These are phyloP conservation scores for Tetracentron sinense DNA, from an alignment of 164 flowering plant genomes.

Conservation along the genomic window DNA sequence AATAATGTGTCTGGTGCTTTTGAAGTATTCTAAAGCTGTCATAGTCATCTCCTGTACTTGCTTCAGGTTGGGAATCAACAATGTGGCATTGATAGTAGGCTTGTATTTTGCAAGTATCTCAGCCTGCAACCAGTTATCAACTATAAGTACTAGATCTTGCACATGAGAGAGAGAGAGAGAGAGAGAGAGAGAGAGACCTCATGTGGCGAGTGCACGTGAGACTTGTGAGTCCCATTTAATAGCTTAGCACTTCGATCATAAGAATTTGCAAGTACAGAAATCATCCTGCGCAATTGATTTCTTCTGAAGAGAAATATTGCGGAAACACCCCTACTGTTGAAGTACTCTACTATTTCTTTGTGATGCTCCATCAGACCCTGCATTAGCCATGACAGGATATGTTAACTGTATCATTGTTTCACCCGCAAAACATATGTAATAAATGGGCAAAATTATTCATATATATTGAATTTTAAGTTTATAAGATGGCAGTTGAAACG, in stretches of 20 bases:
- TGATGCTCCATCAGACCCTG: constrained; percentile 47
- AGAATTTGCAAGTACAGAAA: constrained; percentile 57
- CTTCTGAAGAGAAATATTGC: constrained; percentile 55
- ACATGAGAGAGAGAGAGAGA: neutral
- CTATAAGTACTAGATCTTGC: neutral
- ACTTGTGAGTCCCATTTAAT: constrained; percentile 69
- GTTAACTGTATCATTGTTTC: too few relatives aligned
- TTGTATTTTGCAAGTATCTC: constrained; percentile 55
- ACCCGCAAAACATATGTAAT: neutral
- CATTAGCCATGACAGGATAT: neutral
- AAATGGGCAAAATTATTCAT: too few relatives aligned
- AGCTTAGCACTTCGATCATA: constrained; percentile 50
- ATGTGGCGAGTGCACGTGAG: constrained; percentile 52
- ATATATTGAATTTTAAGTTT: too few relatives aligned
- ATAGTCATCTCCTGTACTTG: constrained; percentile 27
- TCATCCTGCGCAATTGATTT: constrained; percentile 51
- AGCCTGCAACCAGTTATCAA: constrained; percentile 38
- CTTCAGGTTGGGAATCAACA: constrained; percentile 35
- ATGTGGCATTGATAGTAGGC: constrained; percentile 40
- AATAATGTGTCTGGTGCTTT: constrained; percentile 51
- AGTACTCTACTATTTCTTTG: constrained; percentile 29
- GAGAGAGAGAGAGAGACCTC: constrained; percentile 39
- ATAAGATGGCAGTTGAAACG: too few relatives aligned
- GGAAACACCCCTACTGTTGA: constrained; percentile 42
- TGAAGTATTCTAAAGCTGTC: constrained; percentile 50